Evolutionary conservation across 2,329 filamentous ascomycete genomes (phyloP), one percentile per base, ranked within the genome.

Genomic region (Chaetomium strumarium): DNA sequence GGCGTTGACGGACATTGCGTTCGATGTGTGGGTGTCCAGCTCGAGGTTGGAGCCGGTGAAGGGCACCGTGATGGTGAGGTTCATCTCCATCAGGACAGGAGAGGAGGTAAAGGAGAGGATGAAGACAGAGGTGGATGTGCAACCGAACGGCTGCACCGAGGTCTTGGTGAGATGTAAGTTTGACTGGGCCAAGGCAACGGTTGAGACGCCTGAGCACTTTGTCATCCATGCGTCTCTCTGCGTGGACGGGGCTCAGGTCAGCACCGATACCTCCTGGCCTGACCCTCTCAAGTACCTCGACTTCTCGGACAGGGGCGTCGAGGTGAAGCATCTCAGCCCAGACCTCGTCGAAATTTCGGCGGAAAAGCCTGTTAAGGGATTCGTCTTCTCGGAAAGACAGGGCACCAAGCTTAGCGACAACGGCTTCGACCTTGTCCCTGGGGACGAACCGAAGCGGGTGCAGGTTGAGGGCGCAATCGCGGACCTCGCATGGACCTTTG

Each of bases 231-330:
- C 72, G 1, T 69, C 70, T 30, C 59, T 81, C 2, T 59, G 67
- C 8, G 56, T 69, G 5, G 62, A 69, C 2, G 72, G 68, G 0
- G 55, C 65, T 16, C 62, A 72, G 14, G 62, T 79, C 2, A 71
- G 77, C 4, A 67, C 72, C 13, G 76, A 79, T 52, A 69, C 73
- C 12, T 77, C 78, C 30, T 85, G 81, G 80, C 80, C 81, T 1
- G 77, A 84, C 44, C 81, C 81, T 1, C 58, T 84, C 46, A 85
- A 85, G 65, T 83, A 82, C 55, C 64, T 81, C 1, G 72, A 77
- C 56, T 68, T 84, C 39, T 64, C 70, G 12, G 66, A 73, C 37
- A 72, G 76, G 24, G 62, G 67, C 1, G 63, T 81, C 11, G 60
- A 60, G 10, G 60, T 73, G 20, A 55, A 64, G 12, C 40, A 68